Evolutionary conservation across 306 rosid genomes (phyloP).

Genomic region (Lathyrus aphaca): DNA sequence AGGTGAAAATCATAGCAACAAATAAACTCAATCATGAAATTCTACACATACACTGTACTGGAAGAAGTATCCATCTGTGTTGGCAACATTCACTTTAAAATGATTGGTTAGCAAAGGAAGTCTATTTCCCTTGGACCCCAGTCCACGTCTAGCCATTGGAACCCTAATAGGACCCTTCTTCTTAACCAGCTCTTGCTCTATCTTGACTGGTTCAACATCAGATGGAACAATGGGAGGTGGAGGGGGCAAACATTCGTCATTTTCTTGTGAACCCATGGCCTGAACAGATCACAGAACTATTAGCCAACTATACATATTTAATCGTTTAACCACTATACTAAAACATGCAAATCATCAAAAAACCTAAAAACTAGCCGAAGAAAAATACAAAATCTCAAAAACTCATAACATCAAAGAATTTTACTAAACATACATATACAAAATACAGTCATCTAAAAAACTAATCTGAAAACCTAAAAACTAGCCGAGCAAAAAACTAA

Average conservation of each 20-base stretch:
- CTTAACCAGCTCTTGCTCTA: conserved; percentile 43
- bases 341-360: too few species aligned
- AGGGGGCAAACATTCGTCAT: conserved; percentile 61
- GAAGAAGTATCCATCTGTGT: conserved; percentile 62
- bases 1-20: neutral
- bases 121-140: conserved; percentile 67
- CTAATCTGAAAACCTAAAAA: neutral
- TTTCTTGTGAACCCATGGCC: conserved; percentile 58
- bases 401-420: too few species aligned
- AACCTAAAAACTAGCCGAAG: too few species aligned
- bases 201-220: conserved; percentile 56
- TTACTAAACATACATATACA: too few species aligned
- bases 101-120: conserved; percentile 70
- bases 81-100: conserved; percentile 66
- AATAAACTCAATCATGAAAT: neutral
- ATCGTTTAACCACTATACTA: neutral
- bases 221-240: conserved; percentile 86
- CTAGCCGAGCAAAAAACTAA: neutral
- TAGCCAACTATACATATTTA: neutral
- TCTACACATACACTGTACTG: conserved; percentile 81
- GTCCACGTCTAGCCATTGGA: conserved; percentile 73
- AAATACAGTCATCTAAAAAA: too few species aligned
- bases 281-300: neutral
- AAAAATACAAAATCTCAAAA: too few species aligned
- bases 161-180: conserved; percentile 53